Conservation (phyloP, 192 early-diverging fungal species). For the Coemansia sp. region DNA sequence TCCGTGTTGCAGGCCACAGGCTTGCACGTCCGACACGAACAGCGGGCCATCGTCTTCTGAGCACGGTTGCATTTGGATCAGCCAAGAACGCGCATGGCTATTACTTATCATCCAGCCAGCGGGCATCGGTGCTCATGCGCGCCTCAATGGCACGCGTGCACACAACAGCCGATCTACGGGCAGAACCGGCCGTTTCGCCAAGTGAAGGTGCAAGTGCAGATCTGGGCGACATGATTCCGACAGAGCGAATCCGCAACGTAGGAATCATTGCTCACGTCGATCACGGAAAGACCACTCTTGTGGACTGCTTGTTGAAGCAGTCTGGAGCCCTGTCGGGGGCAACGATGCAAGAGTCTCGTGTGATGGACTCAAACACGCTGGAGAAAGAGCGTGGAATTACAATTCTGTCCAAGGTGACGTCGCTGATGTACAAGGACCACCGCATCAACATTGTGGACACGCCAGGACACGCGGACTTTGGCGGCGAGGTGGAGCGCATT, state of each 20-base stretch:
- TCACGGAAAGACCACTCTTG: conserved; percentile 78
- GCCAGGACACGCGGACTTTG: conserved; percentile 71
- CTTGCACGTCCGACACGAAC: background rate
- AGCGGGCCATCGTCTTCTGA: background rate
- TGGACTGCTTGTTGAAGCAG: conserved; percentile 62
- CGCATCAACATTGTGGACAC: conserved; percentile 89
- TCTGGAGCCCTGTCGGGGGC: conserved; percentile 55
- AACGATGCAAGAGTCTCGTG: conserved; percentile 61
- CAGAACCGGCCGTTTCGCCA: background rate
- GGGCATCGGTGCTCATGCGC: background rate
- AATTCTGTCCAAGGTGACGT: conserved; percentile 80
- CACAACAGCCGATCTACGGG: background rate
- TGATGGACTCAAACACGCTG: conserved; percentile 82
- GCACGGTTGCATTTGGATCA: background rate
- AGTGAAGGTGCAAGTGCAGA: conserved; percentile 8
- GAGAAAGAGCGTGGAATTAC: conserved; percentile 89
- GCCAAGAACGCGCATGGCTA: background rate
- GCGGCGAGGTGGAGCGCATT: conserved; percentile 81
- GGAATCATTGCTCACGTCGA: conserved; percentile 79
- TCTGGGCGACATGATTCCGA: conserved; percentile 47
- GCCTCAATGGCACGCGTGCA: conserved; percentile 2
- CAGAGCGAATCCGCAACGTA: conserved; percentile 52
- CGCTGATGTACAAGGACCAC: conserved; percentile 67
- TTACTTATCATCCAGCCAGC: background rate
- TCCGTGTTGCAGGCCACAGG: conserved; percentile 2